Evolutionary conservation across 768 basidiomycete genomes (phyloP).

Genomic region (Termitomyces sp.): DNA sequence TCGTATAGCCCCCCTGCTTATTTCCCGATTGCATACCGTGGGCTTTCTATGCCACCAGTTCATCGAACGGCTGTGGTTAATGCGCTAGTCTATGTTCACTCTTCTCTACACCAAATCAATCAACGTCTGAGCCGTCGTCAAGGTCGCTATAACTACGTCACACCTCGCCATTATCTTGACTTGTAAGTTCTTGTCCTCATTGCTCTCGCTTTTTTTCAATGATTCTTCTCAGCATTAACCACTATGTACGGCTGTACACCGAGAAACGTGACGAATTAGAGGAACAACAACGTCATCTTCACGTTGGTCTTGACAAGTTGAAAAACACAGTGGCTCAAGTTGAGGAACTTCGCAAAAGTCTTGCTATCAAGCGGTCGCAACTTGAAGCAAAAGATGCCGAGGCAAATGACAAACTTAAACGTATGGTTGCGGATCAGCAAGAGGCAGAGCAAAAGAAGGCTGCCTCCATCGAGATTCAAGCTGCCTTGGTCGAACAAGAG

Average conservation of each 20-base stretch:
- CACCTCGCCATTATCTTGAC: conserved; percentile 96
- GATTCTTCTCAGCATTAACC: conserved; percentile 71
- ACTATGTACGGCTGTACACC: conserved; percentile 91
- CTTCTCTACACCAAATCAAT: conserved; percentile 86
- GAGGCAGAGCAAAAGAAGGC: conserved; percentile 98
- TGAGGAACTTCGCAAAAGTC: conserved; percentile 91
- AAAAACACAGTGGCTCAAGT: conserved; percentile 95
- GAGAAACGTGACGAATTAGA: conserved; percentile 98
- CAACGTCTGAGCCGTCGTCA: conserved; percentile 85
- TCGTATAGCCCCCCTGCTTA: conserved; percentile 74
- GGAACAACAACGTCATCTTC: conserved; percentile 97
- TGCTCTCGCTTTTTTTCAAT: conserved; percentile 2
- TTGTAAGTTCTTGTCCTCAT: conserved; percentile 63
- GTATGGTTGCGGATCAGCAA: conserved; percentile 98
- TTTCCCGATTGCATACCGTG: conserved; percentile 89
- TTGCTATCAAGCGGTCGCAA: conserved; percentile 90
- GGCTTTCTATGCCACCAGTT: conserved; percentile 78
- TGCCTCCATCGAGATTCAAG: conserved; percentile 94
- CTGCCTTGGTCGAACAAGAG: conserved; percentile 90
- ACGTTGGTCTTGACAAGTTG: conserved; percentile 96
- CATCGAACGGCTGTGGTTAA: conserved; percentile 93
- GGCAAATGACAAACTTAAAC: conserved; percentile 95
- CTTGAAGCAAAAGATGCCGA: conserved; percentile 91
- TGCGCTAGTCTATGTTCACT: conserved; percentile 88
- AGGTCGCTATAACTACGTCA: conserved; percentile 96